A percentile compares a stretch with the other conserved stretches of the same genome.
Evolutionary conservation across 805 yeast genomes (phyloP).

Genomic region (Candida incommunis): DNA sequence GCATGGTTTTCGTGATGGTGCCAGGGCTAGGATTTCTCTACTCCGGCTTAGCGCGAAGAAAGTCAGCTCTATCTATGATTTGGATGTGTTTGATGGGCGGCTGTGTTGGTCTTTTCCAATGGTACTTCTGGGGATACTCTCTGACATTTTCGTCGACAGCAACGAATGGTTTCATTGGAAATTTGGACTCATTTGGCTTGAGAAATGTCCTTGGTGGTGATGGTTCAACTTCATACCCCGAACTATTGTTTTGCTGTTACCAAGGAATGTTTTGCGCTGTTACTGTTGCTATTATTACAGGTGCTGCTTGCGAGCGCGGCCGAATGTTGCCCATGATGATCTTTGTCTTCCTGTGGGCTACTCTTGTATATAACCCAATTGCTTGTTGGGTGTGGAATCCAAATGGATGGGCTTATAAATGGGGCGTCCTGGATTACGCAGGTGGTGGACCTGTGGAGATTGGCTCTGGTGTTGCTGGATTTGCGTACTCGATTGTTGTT

Average conservation of each 20-base stretch:
- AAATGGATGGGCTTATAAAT: conserved; percentile 84
- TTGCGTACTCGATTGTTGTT: conserved; percentile 34
- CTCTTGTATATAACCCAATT: conserved; percentile 87
- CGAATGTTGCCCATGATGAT: conserved; percentile 73
- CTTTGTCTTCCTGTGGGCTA: conserved; percentile 76
- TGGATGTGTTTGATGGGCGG: conserved; percentile 69
- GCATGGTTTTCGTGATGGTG: conserved; percentile 74
- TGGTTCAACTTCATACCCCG: conserved; percentile 46
- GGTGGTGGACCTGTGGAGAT: conserved; percentile 98
- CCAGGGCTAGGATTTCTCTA: conserved; percentile 90
- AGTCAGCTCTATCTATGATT: conserved; percentile 75
- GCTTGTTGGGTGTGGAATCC: conserved; percentile 93
- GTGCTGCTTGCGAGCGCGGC: conserved; percentile 90
- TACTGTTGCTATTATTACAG: conserved; percentile 83
- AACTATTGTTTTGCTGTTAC: conserved; percentile 69
- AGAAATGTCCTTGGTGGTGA: conserved; percentile 45
- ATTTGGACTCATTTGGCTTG: conserved; percentile 70
- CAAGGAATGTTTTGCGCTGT: conserved; percentile 88
- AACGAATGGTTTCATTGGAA: conserved; percentile 75
- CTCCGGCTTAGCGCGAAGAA: conserved; percentile 81
- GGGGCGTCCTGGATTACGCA: conserved; percentile 93
- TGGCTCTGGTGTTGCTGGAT: conserved; percentile 79
- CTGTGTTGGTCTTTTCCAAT: conserved; percentile 65
- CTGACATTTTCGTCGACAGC: conserved; percentile 75
- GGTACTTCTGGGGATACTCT: conserved; percentile 99